Conservation (phyloP, 768 basidiomycete genomes). For the Lyophyllum shimeji region DNA sequence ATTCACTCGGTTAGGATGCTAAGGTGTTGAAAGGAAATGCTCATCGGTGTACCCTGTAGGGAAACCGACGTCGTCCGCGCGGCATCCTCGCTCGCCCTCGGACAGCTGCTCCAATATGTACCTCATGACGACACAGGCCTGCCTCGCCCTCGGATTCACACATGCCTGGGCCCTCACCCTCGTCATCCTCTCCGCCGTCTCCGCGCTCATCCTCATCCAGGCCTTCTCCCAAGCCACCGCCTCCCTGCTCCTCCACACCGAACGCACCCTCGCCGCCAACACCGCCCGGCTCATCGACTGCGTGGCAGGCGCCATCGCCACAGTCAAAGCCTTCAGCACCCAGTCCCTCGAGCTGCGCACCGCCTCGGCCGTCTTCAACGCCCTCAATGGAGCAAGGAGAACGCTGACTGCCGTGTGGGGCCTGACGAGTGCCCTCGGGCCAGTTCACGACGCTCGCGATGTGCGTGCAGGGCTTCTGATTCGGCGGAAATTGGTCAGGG, state of each 20-base stretch:
- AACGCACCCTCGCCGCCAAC: slow-evolving; percentile 65
- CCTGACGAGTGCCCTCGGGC: slow-evolving; percentile 55
- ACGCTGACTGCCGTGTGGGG: slow-evolving; percentile 76
- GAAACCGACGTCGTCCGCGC: slow-evolving; percentile 94
- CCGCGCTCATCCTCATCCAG: slow-evolving; percentile 76
- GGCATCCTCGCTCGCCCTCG: slow-evolving; percentile 79
- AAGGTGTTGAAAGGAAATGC: not conserved
- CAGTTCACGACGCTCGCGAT: slow-evolving; percentile 88
- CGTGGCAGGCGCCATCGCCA: slow-evolving; percentile 72
- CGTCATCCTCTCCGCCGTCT: slow-evolving; percentile 89
- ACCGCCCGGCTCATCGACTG: slow-evolving; percentile 82
- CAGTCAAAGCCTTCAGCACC: slow-evolving; percentile 93
- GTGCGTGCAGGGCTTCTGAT: slow-evolving; percentile 99
- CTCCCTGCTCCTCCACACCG: slow-evolving; percentile 62
- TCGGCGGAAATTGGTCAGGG: slow-evolving; percentile 84
- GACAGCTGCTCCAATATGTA: slow-evolving; percentile 80
- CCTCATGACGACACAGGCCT: slow-evolving; percentile 74
- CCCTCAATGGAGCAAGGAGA: slow-evolving; percentile 46
- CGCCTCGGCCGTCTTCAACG: slow-evolving; percentile 42
- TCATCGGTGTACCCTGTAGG: slow-evolving; percentile 38
- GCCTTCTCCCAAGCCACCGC: slow-evolving; percentile 69
- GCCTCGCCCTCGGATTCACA: slow-evolving; percentile 78
- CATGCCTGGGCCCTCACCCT: slow-evolving; percentile 84
- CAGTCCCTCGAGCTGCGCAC: slow-evolving; percentile 44
- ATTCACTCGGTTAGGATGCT: slow-evolving; percentile 65